Evolutionary conservation across 495 filamentous ascomycete genomes (phyloP).

Genomic region (Astrocystis sublimbata): DNA sequence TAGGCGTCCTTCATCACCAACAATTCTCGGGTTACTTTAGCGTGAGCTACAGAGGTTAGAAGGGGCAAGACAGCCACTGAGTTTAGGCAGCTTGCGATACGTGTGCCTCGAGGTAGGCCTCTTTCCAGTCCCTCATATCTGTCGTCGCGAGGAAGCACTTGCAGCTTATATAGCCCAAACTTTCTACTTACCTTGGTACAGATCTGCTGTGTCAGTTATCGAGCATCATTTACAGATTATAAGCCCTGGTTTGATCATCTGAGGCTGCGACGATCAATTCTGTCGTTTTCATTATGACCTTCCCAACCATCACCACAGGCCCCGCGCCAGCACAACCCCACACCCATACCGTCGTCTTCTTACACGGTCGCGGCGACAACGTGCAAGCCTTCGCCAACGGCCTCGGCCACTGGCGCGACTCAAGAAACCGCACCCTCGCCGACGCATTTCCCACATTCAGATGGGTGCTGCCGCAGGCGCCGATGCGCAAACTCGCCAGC

Average conservation of each 20-base stretch:
- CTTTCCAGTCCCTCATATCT: too few relatives aligned
- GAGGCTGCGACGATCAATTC: neutral
- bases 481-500: slow-evolving; percentile 40
- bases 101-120: too few relatives aligned
- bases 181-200: too few relatives aligned
- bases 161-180: too few relatives aligned
- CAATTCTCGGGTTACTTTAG: too few relatives aligned
- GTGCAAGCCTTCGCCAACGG: slow-evolving; percentile 53
- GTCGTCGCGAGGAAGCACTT: too few relatives aligned
- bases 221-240: too few relatives aligned
- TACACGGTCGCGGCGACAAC: slow-evolving; percentile 61
- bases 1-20: neutral
- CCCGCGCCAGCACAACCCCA: slow-evolving; percentile 35
- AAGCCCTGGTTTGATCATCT: too few relatives aligned
- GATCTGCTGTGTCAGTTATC: neutral
- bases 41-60: too few relatives aligned
- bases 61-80: too few relatives aligned
- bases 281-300: slow-evolving; percentile 12
- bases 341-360: slow-evolving; percentile 61
- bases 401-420: slow-evolving; percentile 39
- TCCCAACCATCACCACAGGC: slow-evolving; percentile 28
- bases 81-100: too few relatives aligned
- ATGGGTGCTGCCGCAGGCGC: slow-evolving; percentile 55
- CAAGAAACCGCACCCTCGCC: slow-evolving; percentile 29
- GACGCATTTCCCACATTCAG: slow-evolving; percentile 38